Base-by-base conservation (phyloP, 1,284 basidiomycete species). In the Cryptococcus amylolentus region DNA sequence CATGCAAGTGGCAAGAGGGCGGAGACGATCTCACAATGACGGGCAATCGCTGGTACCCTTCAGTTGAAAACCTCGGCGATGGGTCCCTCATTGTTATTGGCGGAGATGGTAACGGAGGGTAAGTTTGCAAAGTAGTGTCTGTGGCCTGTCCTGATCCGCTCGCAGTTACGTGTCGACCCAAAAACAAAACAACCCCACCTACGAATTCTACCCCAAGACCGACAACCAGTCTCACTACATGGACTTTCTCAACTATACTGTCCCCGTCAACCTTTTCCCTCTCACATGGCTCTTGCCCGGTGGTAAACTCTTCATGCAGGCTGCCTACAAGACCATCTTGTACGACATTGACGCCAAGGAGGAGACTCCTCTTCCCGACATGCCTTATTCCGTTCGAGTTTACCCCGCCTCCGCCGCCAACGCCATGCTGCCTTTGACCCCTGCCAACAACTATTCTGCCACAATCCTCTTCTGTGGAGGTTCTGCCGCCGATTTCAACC, bases 391-490 rank as follows among this genome's bases (percentile, higher is more conserved):
- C 46, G 82, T 84, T 46, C 87, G 91, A 54, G 89, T 93, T 38
- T 97, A 96, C 78, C 93, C 93, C 39, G 93, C 89, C 0, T 94
- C 91, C 0, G 93, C 87, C 57, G 93, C 88, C 4, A 84, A 84
- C 1, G 89, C 88, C 54, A 92, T 97, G 89, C 80, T 95, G 7
- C 92, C 94, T 1, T 80, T 97, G 44, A 94, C 90, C 0, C 89
- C 90, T 5, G 86, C 82, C 49, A 95, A 96, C 81, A 87, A 90
- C 77, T 97, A 89, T 80, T 84, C 81, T 0, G 88, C 88, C 1
- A 91, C 91, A 0, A 78, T 96, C 59, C 73, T 95, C 50, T 94
- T 95, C 80, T 96, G 91, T 68, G 92, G 91, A 60, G 92, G 92
- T 42, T 84, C 83, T 7, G 80, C 52, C 38, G 88, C 77, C 83